Evolutionary conservation across 768 basidiomycete species (phyloP).

Genomic region (Boletellus ananiceps): DNA sequence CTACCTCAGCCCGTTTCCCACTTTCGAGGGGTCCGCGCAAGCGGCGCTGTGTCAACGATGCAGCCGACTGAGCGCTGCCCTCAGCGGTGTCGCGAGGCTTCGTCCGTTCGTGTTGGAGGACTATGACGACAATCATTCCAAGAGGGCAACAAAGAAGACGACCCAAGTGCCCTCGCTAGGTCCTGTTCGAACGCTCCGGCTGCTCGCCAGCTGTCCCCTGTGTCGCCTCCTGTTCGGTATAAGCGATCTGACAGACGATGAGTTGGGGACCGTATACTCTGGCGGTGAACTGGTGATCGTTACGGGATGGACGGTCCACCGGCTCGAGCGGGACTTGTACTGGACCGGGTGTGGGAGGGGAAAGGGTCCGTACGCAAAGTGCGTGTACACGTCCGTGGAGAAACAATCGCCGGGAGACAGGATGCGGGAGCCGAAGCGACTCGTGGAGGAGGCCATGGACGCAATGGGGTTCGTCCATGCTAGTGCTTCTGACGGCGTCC

Average conservation of each 20-base stretch:
- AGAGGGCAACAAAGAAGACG: slow-evolving; percentile 1
- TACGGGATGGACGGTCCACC: neutral
- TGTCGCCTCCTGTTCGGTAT: slow-evolving; percentile 13
- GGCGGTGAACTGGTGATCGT: neutral
- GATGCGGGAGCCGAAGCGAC: neutral
- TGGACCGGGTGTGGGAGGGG: neutral
- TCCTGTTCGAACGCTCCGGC: neutral
- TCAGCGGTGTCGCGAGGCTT: neutral
- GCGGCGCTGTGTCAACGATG: slow-evolving; percentile 2
- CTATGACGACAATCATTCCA: neutral
- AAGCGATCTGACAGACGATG: slow-evolving; percentile 1
- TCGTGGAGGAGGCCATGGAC: slow-evolving; percentile 1
- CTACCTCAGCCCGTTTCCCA: neutral
- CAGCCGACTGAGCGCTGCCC: neutral
- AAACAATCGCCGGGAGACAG: neutral
- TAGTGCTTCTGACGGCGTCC: neutral
- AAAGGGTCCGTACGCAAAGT: slow-evolving; percentile 7
- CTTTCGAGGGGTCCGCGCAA: neutral
- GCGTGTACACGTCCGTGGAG: slow-evolving; percentile 5
- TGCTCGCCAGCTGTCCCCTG: slow-evolving; percentile 9
- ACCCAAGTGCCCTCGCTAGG: slow-evolving; percentile 2
- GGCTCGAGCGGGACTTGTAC: neutral
- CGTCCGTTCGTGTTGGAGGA: slow-evolving; percentile 3
- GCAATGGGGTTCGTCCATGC: slow-evolving; percentile 3
- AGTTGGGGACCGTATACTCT: neutral